phyloP scores from a whole-genome alignment of 176 grass and related monocot species.

The Lolium rigidum region DNA sequence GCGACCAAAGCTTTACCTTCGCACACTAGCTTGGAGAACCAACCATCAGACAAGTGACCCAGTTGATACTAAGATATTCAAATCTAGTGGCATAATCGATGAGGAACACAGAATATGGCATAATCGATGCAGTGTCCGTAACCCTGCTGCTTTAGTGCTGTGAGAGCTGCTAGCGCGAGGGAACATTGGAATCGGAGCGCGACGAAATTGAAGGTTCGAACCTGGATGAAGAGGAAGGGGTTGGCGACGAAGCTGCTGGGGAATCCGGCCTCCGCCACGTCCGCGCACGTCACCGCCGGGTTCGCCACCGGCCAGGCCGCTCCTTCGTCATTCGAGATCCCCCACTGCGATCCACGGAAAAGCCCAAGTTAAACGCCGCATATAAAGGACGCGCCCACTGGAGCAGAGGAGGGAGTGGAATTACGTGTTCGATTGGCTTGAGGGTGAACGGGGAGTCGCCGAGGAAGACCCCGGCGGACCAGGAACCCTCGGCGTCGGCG shows the following conservation, averaged over 20 bases:
- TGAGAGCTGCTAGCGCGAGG: not conserved
- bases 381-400: not conserved
- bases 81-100: too few relatives aligned
- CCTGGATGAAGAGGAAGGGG: slow-evolving; percentile 92
- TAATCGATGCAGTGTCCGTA: not conserved
- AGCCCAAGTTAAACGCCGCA: not conserved
- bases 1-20: too few relatives aligned
- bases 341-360: slow-evolving; percentile 55
- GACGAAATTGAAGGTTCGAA: slow-evolving; percentile 26
- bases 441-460: not conserved
- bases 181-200: not conserved
- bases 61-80: too few relatives aligned
- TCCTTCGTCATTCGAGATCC: slow-evolving; percentile 53
- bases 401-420: not conserved
- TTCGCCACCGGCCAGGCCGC: slow-evolving; percentile 88
- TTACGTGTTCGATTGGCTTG: slow-evolving; percentile 1
- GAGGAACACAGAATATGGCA: not conserved
- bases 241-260: slow-evolving; percentile 87
- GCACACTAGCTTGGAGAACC: too few relatives aligned
- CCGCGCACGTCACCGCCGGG: slow-evolving; percentile 74
- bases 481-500: slow-evolving; percentile 82
- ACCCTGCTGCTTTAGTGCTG: too few relatives aligned
- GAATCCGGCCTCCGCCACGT: slow-evolving; percentile 53
- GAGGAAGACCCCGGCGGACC: slow-evolving; percentile 80
- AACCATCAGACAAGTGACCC: too few relatives aligned